Evolutionary conservation across 768 basidiomycete species (phyloP).

Genomic region (Psilocybe subaeruginosa): DNA sequence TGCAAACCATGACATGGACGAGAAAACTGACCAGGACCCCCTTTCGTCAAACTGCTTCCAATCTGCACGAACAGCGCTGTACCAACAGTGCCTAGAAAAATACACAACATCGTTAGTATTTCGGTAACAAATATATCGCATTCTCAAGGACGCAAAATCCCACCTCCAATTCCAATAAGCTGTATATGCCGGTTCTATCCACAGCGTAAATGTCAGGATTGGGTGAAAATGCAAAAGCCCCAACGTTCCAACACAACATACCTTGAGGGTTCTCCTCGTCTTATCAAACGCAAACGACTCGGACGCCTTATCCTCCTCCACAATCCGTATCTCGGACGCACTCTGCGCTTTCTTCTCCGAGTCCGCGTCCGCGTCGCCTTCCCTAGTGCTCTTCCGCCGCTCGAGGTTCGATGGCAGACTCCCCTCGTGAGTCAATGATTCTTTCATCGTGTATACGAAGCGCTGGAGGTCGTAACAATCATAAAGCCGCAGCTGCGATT

Average conservation of each 20-base stretch:
- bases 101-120: too few species aligned
- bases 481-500: background rate
- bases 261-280: conserved; percentile 25
- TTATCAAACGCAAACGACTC: conserved; percentile 12
- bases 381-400: background rate
- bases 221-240: background rate
- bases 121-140: background rate
- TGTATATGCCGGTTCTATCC: conserved; percentile 53
- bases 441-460: background rate
- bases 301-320: conserved; percentile 12
- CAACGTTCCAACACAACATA: conserved; percentile 1
- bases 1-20: conserved; percentile 16
- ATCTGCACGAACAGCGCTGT: conserved; percentile 79
- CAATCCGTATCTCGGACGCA: conserved; percentile 3
- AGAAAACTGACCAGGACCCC: conserved; percentile 58
- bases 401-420: background rate
- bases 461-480: background rate
- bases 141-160: background rate
- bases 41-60: conserved; percentile 57
- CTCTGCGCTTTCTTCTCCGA: conserved; percentile 3
- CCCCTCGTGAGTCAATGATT: background rate
- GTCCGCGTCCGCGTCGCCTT: background rate
- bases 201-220: background rate
- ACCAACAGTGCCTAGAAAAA: conserved; percentile 61
- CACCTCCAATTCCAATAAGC: conserved; percentile 54